Evolutionary conservation across 2,329 filamentous ascomycete genomes (phyloP), one percentile per base, ranked within the genome.

Genomic region (Cladosporium sp.): DNA sequence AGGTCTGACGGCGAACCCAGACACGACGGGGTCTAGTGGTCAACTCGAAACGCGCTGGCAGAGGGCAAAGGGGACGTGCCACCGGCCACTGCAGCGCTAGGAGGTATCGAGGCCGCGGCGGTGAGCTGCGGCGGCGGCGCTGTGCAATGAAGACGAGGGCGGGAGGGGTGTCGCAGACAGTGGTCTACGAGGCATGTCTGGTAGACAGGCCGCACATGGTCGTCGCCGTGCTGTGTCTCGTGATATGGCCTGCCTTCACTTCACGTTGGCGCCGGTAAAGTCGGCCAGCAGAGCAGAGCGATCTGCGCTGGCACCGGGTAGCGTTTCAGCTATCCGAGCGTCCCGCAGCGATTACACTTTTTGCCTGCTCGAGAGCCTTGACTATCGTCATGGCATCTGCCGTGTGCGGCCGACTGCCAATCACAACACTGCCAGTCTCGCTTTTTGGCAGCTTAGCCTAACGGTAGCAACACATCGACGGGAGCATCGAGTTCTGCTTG

Each of bases 1-100:
- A 37, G n/a, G 54, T 56, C 54, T 56, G 54, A 56, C 54, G 54
- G 42, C 54, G 54, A 38, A 56, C 54, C 7, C 42, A 45, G 22
- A 47, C 22, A 47, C 19, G 42, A 45, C 54, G 34, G 50, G 50
- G 50, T 39, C 39, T 52, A 52, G 50, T 40, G 36, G 34, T 49
- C 42, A 56, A 55, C 40, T 56, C 42, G 54, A 56, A 56, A 56
- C 43, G 25, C 52, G 42, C 54, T 55, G 30, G 30, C 28, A 19
- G 19, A 55, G 40, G 52, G 54, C 54, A 38, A 11, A 40, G 20
- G 49, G 50, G 50, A 40, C 50, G 50, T 52, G 50, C 50, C 14
- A 30, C 49, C 45, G 12, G 42, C 19, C 17, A 25, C 12, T 17
- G 42, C 43, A 22, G 42, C 43, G 54, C 54, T 56, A 56, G 54